Evolutionary conservation across 139 green algal genomes (phyloP).

Genomic region (Asterochloris erici): DNA sequence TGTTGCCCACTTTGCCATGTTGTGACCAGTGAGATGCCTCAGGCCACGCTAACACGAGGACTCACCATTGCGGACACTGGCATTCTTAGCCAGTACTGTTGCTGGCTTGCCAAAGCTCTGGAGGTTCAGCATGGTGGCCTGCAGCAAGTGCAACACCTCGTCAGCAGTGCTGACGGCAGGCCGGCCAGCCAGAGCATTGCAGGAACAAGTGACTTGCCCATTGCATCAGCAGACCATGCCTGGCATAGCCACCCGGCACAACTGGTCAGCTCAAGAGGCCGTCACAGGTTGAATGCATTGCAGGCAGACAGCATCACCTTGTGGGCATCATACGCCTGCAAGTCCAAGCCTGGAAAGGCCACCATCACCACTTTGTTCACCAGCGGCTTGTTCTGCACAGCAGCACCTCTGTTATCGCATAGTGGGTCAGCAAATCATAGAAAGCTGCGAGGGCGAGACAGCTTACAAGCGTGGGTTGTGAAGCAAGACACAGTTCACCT

Average conservation of each 20-base stretch:
- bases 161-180: background rate
- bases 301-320: conserved; percentile 21
- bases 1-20: background rate
- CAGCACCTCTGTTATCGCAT: background rate
- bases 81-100: background rate
- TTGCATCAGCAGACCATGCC: background rate
- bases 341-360: conserved; percentile 48
- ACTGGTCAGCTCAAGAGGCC: conserved; percentile 4
- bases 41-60: too few species aligned
- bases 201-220: background rate
- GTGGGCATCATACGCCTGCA: conserved; percentile 31
- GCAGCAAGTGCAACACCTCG: background rate
- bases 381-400: conserved; percentile 62
- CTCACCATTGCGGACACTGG: background rate
- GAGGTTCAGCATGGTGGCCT: background rate
- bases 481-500: background rate
- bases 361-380: conserved; percentile 56
- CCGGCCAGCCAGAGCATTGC: background rate
- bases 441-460: background rate
- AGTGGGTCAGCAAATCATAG: background rate
- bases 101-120: background rate
- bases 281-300: conserved; percentile 6
- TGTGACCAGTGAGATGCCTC: too few species aligned
- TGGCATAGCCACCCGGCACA: conserved; percentile 2
- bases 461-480: background rate